Evolutionary conservation across 306 rosid genomes (phyloP).

Genomic region (Pachyrhizus erosus): DNA sequence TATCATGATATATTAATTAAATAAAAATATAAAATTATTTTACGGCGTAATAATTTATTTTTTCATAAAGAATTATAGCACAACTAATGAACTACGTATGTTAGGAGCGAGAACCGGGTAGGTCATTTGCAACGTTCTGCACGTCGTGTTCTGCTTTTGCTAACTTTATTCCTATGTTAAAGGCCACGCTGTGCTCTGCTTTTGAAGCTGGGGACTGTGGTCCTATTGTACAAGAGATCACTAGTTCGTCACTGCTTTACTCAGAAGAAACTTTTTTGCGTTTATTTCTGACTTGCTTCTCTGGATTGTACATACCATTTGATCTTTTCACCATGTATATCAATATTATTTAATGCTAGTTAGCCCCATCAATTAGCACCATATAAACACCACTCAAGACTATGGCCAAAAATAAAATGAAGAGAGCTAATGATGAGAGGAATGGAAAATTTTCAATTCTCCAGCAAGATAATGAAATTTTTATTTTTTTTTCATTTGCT

Average conservation of each 20-base stretch:
- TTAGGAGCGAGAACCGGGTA: not conserved
- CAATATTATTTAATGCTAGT: not conserved
- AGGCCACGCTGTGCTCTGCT: not conserved
- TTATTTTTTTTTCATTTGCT: no score
- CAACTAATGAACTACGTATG: not conserved
- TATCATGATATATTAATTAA: no score
- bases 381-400: no score
- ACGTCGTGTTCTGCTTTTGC: not conserved
- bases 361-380: not conserved
- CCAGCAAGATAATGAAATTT: no score
- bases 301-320: not conserved
- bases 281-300: not conserved
- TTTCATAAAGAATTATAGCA: not conserved
- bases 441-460: no score
- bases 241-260: not conserved
- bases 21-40: no score
- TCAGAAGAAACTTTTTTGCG: not conserved
- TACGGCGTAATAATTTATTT: no score
- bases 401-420: no score
- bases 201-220: not conserved
- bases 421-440: no score
- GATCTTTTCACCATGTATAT: not conserved
- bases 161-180: not conserved
- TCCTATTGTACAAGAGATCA: not conserved
- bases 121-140: slow-evolving; percentile 1